Percentiles rank a stretch among this genome's conserved stretches.
Conservation (phyloP, 1,284 basidiomycete species). For the Sporisorium iseilematis-ciliati region DNA sequence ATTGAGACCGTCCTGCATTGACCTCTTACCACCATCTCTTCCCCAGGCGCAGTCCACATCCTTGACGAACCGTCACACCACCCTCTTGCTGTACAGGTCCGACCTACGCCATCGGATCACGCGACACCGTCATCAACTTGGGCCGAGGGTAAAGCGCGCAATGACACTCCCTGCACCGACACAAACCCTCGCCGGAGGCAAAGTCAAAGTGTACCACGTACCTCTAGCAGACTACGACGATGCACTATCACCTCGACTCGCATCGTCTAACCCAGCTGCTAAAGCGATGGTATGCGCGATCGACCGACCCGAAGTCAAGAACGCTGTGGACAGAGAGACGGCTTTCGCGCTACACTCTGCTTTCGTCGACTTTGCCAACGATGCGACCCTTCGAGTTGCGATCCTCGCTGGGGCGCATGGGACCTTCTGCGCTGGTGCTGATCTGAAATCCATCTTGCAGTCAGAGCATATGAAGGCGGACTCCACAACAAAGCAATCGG, state of each 20-base stretch:
- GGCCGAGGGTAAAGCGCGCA: neutral
- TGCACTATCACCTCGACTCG: conserved; percentile 18
- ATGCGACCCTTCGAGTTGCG: conserved; percentile 19
- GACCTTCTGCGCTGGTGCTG: conserved; percentile 46
- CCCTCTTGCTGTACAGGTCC: too few relatives aligned
- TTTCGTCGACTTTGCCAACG: conserved; percentile 29
- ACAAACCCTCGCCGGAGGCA: conserved; percentile 23
- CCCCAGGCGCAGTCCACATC: too few relatives aligned
- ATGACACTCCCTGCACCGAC: conserved; percentile 15
- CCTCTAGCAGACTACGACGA: conserved; percentile 20
- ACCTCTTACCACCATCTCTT: neutral
- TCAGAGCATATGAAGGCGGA: neutral
- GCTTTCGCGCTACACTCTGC: conserved; percentile 30
- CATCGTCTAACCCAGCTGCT: neutral
- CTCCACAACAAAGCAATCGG: neutral
- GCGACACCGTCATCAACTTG: neutral
- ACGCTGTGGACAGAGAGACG: conserved; percentile 38
- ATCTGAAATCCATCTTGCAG: conserved; percentile 30
- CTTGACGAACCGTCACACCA: neutral
- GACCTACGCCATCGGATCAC: neutral
- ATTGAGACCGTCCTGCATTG: neutral
- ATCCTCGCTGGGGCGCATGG: conserved; percentile 32
- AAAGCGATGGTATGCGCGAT: conserved; percentile 44
- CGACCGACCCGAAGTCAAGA: conserved; percentile 28
- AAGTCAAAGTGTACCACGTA: conserved; percentile 37